phyloP scores from a whole-genome alignment of 2,329 filamentous ascomycete genomes.

The Penicillium sp. region DNA sequence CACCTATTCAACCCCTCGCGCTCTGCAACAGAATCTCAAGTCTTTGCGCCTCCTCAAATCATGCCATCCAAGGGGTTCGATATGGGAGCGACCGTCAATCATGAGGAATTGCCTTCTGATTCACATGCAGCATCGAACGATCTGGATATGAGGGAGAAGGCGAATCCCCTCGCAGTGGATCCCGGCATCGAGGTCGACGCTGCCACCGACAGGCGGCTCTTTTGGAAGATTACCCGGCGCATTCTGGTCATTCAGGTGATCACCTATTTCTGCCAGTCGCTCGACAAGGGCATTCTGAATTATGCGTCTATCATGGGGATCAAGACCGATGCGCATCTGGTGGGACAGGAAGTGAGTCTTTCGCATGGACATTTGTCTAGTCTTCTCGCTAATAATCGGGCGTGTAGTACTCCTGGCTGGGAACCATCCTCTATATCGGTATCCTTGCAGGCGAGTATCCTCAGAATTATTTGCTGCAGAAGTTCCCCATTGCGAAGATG shows the following conservation, averaged over 20 bases:
- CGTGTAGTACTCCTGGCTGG: conserved; percentile 51
- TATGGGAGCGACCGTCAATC: neutral
- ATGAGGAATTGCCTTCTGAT: neutral
- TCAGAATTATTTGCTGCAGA: conserved; percentile 52
- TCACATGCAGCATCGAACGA: neutral
- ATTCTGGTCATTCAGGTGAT: conserved; percentile 20
- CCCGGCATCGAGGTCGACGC: conserved; percentile 13
- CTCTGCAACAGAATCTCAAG: neutral
- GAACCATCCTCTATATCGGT: conserved; percentile 53
- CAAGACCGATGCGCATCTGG: conserved; percentile 36
- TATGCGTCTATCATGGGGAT: conserved; percentile 31
- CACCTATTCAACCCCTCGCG: neutral
- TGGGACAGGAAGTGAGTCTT: conserved; percentile 43
- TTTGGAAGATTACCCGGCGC: conserved; percentile 22
- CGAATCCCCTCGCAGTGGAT: neutral
- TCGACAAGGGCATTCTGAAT: conserved; percentile 26
- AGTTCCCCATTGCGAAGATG: conserved; percentile 52
- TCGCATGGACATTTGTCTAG: neutral
- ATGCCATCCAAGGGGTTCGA: neutral
- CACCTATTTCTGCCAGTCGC: conserved; percentile 27
- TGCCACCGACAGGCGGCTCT: conserved; percentile 20
- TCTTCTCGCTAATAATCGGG: neutral
- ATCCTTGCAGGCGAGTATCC: conserved; percentile 57
- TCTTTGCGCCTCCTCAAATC: neutral
- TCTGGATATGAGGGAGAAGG: neutral